Evolutionary conservation across 2,329 filamentous ascomycete species (phyloP).

Genomic region (Microsporum canis): DNA sequence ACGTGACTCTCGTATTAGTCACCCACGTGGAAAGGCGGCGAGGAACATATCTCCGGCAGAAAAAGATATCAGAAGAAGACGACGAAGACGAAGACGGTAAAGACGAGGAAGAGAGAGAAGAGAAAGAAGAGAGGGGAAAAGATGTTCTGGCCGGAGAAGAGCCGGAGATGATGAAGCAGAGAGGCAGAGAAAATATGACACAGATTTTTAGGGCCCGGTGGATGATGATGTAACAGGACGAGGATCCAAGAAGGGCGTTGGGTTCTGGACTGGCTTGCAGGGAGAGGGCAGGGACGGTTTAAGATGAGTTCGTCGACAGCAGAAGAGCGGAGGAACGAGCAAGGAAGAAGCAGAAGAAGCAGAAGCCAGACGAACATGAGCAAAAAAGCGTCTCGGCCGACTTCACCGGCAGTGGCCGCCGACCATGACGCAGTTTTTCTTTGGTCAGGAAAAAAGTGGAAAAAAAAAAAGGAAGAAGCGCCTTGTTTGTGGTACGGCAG

Average conservation of each 20-base stretch:
- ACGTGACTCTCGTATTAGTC: slow-evolving; percentile 2
- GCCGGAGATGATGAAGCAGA: not conserved
- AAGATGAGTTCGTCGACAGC: not conserved
- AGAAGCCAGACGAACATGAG: no score
- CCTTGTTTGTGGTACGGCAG: not conserved
- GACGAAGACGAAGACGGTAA: not conserved
- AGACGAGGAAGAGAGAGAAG: not conserved
- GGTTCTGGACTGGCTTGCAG: not conserved
- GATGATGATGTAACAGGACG: not conserved
- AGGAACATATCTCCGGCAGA: not conserved
- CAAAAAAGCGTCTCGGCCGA: not conserved
- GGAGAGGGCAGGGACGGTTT: not conserved
- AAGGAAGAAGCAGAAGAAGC: not conserved
- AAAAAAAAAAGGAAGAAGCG: not conserved
- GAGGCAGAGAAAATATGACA: not conserved
- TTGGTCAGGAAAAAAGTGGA: not conserved
- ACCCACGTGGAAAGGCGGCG: not conserved
- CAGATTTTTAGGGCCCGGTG: not conserved
- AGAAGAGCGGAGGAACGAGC: not conserved
- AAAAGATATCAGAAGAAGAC: not conserved
- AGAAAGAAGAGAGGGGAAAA: not conserved
- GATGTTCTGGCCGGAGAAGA: not conserved
- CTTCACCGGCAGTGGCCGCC: not conserved
- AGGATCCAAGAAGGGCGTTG: not conserved
- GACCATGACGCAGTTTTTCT: not conserved